Base-by-base conservation (phyloP, 257 asterid species). In the Fraxinus pennsylvanica region DNA sequence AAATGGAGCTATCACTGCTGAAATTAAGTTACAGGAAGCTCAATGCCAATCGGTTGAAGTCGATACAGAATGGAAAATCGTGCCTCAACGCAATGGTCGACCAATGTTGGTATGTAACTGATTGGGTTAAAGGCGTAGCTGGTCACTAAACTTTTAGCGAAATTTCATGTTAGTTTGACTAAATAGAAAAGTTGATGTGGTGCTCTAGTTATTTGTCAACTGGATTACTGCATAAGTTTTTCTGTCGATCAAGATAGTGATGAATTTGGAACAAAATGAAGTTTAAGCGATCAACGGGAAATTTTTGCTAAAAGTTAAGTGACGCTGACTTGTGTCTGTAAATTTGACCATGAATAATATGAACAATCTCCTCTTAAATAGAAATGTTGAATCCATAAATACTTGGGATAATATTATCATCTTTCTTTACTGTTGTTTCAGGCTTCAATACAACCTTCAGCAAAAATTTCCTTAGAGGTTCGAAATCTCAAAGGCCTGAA, bases 371-470 rank as follows among this genome's bases (percentile, higher is more conserved):
- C 19, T 15, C 17, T 17, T 3, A 13, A 15, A 14, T 50, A 1
- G 3, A 50, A 50, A 50, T 50, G 8, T 50, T 50, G 61, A 15
- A 13, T 50, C 61, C 61, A 15, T 50, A 14, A 14, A 17, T 50
- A 50, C 61, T 50, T 13, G 61, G n/a, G 1, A 14, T 50, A 50
- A 50, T 14, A 15, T 1, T 15, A 15, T 6, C 21, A 0, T 14
- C n/a, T 79, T 81, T 52, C 79, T 82, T 80, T 50, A 50, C 67
- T 57, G 74, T 39, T 47, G 39, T 76, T 85, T 77, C 87, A 96
- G 97, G 97, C 99, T 86, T 93, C 99, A 71, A 82, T 93, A 77
- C 99, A 93, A 85, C 99, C 99, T 33, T 97, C 98, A 74, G 98
- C 98, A 78, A 89, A 33, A 33, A 96, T 96, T 78, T 96, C 99